These are phyloP conservation scores for Volutella citrinella DNA, from an alignment of 2,329 filamentous ascomycete genomes.

Conservation along the genomic window DNA sequence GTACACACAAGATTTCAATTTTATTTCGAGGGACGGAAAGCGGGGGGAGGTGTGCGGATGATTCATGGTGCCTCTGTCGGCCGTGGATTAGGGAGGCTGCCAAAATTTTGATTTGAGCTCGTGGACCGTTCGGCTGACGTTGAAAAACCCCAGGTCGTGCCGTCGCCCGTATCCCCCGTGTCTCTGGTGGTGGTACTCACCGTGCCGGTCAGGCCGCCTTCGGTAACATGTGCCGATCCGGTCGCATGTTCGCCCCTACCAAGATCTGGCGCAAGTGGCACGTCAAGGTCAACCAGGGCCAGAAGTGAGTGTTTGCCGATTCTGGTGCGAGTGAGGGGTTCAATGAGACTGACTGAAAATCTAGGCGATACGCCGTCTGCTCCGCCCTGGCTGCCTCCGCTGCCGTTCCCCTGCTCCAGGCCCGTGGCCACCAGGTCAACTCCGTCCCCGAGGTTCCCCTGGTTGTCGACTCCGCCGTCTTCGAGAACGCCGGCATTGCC, in stretches of 20 bases:
- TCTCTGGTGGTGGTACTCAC: constrained; percentile 99
- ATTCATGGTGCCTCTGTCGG: too few species aligned
- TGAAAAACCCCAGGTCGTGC: constrained; percentile 71
- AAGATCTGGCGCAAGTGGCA: constrained; percentile 99
- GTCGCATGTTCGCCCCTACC: constrained; percentile 99
- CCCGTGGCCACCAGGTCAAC: constrained; percentile 94
- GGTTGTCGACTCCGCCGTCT: constrained; percentile 87
- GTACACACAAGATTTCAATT: constrained; percentile 37
- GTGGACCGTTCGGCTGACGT: constrained; percentile 22
- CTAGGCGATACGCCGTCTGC: constrained; percentile 91
- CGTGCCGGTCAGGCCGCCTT: constrained; percentile 99
- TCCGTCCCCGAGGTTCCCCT: constrained; percentile 94
- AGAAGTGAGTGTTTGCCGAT: constrained; percentile 66
- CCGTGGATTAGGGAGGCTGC: too few species aligned
- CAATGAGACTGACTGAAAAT: constrained; percentile 24
- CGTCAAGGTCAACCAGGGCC: constrained; percentile 98
- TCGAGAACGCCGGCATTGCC: constrained; percentile 73
- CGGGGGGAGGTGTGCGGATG: too few species aligned
- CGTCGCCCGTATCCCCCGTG: constrained; percentile 99
- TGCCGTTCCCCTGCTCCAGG: constrained; percentile 89
- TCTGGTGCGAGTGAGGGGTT: constrained; percentile 1
- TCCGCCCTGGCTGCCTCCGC: constrained; percentile 97
- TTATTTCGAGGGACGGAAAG: constrained; percentile 5
- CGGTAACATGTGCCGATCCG: constrained; percentile 99
- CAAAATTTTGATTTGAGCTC: too few species aligned